Base-by-base conservation (phyloP, 2,329 filamentous ascomycete species). In the Neopestalotiopsis sp. region DNA sequence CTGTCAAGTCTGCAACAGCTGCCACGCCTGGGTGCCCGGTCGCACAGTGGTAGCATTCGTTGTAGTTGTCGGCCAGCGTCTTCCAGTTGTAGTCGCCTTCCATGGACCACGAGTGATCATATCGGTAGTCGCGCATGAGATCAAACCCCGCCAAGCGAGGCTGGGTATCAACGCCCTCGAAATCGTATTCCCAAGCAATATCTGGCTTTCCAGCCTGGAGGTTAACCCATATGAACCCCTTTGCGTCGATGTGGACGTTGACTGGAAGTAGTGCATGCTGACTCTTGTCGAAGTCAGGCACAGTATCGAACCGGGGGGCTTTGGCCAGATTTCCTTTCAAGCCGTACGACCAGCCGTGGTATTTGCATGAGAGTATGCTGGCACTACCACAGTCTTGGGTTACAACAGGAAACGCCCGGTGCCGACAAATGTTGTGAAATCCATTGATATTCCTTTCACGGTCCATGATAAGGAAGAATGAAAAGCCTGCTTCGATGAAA, bases 331-430 rank as follows among this genome's bases (percentile, higher is more conserved):
- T 85, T 14, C 88, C 89, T 32, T 81, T 83, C 2, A 88, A 80
- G 58, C 87, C 85, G 69, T 90, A 90, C 4, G 86, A 88, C 88
- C 89, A 90, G 59, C 88, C 88, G 73, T 90, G 88, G 73, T 90
- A 90, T 68, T 85, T 85, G 81, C 89, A 91, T 0, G 85, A 81
- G 52, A 90, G 83, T 45, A 90, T 83, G 71, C 78, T 82, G 59
- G 83, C 83, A 52, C 82, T 82, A 2, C 89, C 89, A 10, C 82
- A 77, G 3, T 85, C 81, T 60, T 84, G 82, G 4, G 81, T 82
- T 10, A 89, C 86, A 12, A 90, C 84, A 0, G 87, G 86, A 73
- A 86, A 91, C 24, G 89, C 89, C 5, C 89, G 82, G 75, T 90
- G 89, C 1, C 88, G 80, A 77, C 89, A 90, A 42, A 90, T 82